Evolutionary conservation across 768 basidiomycete species (phyloP).

Genomic region (Dacryopinax spathularia): DNA sequence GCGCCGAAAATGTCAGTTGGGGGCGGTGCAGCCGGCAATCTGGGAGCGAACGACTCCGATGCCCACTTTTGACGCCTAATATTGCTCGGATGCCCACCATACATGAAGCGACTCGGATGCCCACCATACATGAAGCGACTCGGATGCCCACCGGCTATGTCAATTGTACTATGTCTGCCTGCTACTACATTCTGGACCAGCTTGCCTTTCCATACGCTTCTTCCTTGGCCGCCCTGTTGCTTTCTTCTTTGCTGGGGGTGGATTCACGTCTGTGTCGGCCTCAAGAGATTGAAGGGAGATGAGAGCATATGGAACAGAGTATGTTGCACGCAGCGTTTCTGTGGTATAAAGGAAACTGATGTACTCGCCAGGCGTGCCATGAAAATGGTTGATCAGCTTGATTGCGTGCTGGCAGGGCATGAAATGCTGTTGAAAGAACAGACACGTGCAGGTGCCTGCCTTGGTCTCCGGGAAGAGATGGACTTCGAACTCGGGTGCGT

Average conservation of each 20-base stretch:
- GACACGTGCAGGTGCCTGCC: neutral
- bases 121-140: no score
- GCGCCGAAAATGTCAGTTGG: no score
- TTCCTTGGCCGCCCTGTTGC: neutral
- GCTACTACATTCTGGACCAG: no score
- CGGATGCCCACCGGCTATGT: no score
- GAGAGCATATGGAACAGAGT: neutral
- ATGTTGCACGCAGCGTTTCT: neutral
- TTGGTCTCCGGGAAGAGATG: neutral
- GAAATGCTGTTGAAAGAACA: neutral
- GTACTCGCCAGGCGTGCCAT: neutral
- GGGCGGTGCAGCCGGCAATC: no score
- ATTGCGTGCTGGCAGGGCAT: neutral
- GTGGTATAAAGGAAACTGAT: neutral
- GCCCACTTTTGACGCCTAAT: no score
- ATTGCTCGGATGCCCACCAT: no score
- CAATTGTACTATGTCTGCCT: no score
- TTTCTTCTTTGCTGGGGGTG: neutral
- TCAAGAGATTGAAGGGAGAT: neutral
- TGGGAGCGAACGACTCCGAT: no score
- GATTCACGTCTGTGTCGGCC: neutral
- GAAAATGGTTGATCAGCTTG: neutral
- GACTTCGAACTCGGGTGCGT: neutral
- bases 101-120: no score
- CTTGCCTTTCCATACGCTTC: neutral